These are phyloP conservation scores for Xerocomellus chrysenteron DNA, from an alignment of 768 basidiomycete genomes.

Conservation along the genomic window DNA sequence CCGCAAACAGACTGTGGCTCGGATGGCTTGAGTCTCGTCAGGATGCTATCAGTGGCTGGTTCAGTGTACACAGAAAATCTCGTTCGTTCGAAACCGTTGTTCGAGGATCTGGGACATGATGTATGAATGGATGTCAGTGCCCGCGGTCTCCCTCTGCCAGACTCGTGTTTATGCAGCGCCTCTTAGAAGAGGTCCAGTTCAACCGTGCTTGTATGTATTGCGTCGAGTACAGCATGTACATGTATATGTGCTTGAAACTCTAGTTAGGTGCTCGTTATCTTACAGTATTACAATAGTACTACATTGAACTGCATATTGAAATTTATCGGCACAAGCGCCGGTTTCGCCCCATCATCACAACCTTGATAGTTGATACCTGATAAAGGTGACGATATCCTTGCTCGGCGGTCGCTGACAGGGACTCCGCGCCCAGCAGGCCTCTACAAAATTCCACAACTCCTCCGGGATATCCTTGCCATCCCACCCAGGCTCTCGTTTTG, in stretches of 20 bases:
- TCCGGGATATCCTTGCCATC: slow-evolving; percentile 26
- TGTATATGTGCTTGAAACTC: no score
- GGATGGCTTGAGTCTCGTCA: not conserved
- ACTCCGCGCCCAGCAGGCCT: slow-evolving; percentile 20
- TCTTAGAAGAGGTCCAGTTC: no score
- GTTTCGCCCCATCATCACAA: not conserved
- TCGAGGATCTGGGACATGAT: no score
- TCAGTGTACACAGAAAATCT: no score
- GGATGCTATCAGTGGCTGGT: not conserved
- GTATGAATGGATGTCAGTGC: no score
- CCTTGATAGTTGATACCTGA: not conserved
- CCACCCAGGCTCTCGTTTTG: slow-evolving; percentile 15
- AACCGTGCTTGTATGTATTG: no score
- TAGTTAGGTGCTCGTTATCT: no score
- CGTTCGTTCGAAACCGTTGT: no score
- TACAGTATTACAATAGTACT: not conserved
- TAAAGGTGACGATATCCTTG: slow-evolving; percentile 13
- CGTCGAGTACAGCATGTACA: no score
- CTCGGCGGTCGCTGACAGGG: slow-evolving; percentile 18
- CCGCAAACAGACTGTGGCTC: not conserved
- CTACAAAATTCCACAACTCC: slow-evolving; percentile 21
- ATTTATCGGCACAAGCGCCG: not conserved
- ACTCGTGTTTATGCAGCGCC: no score
- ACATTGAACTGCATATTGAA: not conserved
- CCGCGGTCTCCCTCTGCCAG: no score